Evolutionary conservation across 768 basidiomycete species (phyloP), one percentile per base, ranked within the genome.

Genomic region (Lactarius akahatsu): DNA sequence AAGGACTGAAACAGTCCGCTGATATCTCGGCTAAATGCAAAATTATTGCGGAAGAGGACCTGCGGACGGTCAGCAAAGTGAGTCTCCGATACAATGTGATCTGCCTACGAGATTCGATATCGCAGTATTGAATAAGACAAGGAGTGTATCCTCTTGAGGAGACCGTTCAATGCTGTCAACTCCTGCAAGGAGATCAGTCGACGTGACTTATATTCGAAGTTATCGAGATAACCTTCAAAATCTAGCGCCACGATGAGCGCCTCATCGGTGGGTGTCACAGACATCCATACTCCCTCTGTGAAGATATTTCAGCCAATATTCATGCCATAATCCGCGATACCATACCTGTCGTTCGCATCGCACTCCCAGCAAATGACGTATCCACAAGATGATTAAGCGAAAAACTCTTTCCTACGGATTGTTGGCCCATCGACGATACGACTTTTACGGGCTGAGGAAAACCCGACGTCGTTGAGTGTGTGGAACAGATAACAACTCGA

Each of bases 341-440:
- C 4, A 23, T 58, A 77, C 78, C 80, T 36, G 84, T 87, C 11
- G 85, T 86, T 23, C 84, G 76, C 85, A 88, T 86, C 0, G 86
- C 87, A 11, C 81, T 85, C 0, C 86, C 86, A 11, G 85, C 85
- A 69, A 88, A 88, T 0, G 87, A 87, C 0, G 86, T 85, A 69
- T 88, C 86, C 0, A 79, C 80, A 9, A 88, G 76, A 67, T 88
- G 86, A 61, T 87, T 87, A 41, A 87, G 71, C 0, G 82, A 75
- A 61, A 81, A 88, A 59, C 81, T 84, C 69, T 87, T 87, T 0
- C 86, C 87, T 1, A 88, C 86, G 0, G 85, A 86, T 70, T 87
- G 86, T 71, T 87, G 86, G 1, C 85, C 86, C 86, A 87, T 87
- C 0, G 86, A 88, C 0, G 86, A 85, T 1, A 87, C 86, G 2